Conservation (phyloP, 2,329 filamentous ascomycete species). For the Fusarium beomiforme region DNA sequence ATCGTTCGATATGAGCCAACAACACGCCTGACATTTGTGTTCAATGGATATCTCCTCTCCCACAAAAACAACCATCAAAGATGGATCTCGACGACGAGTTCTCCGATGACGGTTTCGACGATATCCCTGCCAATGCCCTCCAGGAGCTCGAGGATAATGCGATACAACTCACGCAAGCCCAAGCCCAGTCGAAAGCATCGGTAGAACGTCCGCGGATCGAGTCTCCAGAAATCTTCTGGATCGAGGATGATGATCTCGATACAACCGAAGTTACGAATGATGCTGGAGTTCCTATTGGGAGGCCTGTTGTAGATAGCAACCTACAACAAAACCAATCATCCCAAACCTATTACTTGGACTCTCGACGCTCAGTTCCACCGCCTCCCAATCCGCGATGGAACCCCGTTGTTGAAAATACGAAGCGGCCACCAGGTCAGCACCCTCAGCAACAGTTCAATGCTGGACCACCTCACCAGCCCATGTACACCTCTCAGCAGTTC, state of each 20-base stretch:
- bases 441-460: slow-evolving; percentile 24
- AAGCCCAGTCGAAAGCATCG: slow-evolving; percentile 36
- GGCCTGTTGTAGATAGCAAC: slow-evolving; percentile 50
- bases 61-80: slow-evolving; percentile 23
- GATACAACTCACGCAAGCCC: slow-evolving; percentile 66
- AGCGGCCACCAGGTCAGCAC: slow-evolving; percentile 26
- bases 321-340: slow-evolving; percentile 47
- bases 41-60: slow-evolving; percentile 36
- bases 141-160: slow-evolving; percentile 72
- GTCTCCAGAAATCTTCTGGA: slow-evolving; percentile 54
- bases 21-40: background rate
- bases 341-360: slow-evolving; percentile 29
- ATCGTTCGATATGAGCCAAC: background rate
- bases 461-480: slow-evolving; percentile 33
- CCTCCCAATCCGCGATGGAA: slow-evolving; percentile 54
- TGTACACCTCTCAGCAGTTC: slow-evolving; percentile 46
- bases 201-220: slow-evolving; percentile 38
- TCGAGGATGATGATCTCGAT: slow-evolving; percentile 68
- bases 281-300: slow-evolving; percentile 52
- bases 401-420: slow-evolving; percentile 43
- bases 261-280: slow-evolving; percentile 66
- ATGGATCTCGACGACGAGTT: slow-evolving; percentile 67
- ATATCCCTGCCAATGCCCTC: slow-evolving; percentile 65
- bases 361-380: slow-evolving; percentile 45
- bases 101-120: slow-evolving; percentile 71